Conservation (phyloP, 129 eudicot species). For the Pittosporum tobira region DNA sequence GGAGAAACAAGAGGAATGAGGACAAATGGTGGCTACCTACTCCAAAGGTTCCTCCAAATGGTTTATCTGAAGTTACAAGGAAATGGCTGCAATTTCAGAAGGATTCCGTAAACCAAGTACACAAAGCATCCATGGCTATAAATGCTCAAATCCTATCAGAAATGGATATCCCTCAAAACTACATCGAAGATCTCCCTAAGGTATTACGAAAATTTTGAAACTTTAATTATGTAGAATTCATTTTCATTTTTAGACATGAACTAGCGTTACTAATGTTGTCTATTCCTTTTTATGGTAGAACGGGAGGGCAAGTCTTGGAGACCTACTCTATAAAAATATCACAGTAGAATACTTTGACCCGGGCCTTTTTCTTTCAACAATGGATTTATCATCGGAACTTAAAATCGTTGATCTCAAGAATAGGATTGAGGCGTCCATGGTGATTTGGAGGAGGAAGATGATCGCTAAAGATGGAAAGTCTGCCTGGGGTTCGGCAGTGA, state of each 20-base stretch:
- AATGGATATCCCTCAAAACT: conserved; percentile 85
- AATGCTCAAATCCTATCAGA: conserved; percentile 74
- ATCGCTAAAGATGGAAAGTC: conserved; percentile 77
- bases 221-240: conserved; percentile 1
- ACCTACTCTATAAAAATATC: conserved; percentile 61
- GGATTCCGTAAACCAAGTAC: conserved; percentile 87
- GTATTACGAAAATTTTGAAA: conserved; percentile 21
- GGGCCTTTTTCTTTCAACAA: conserved; percentile 40
- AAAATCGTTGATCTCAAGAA: conserved; percentile 86
- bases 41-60: conserved; percentile 74
- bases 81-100: conserved; percentile 79
- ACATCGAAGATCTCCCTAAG: conserved; percentile 89
- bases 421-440: conserved; percentile 84
- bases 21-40: conserved; percentile 97
- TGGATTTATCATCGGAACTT: conserved; percentile 80
- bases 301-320: conserved; percentile 91
- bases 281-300: conserved; percentile 39
- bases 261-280: conserved; percentile 2
- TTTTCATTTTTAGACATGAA: neutral
- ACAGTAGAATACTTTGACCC: conserved; percentile 83
- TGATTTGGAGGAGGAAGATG: conserved; percentile 95
- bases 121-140: conserved; percentile 87
- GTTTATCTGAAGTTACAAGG: conserved; percentile 64
- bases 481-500: conserved; percentile 85
- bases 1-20: conserved; percentile 40